phyloP scores from a whole-genome alignment of 176 grass and related monocot species.

The Musa schizocarpa region DNA sequence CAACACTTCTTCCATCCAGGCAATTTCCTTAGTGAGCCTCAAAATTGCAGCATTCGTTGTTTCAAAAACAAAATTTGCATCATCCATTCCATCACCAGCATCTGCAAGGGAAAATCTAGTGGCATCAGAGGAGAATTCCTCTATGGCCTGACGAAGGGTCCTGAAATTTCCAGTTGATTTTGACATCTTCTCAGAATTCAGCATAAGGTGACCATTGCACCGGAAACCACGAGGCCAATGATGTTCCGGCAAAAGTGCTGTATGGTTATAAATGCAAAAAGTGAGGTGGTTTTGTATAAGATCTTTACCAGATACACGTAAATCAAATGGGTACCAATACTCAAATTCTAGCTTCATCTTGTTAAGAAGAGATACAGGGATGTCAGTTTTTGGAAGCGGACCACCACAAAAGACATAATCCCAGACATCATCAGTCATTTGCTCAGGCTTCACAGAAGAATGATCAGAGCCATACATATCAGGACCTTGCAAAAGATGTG shows the following conservation, averaged over 20 bases:
- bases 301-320: conserved; percentile 77
- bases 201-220: conserved; percentile 81
- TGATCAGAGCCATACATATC: conserved; percentile 55
- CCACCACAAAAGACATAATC: conserved; percentile 59
- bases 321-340: conserved; percentile 83
- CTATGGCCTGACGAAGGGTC: conserved; percentile 53
- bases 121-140: conserved; percentile 61
- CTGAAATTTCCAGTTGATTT: conserved; percentile 77
- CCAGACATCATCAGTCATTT: conserved; percentile 78
- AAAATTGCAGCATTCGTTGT: conserved; percentile 72
- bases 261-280: conserved; percentile 78
- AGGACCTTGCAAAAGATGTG: conserved; percentile 52
- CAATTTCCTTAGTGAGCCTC: conserved; percentile 70
- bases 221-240: conserved; percentile 74
- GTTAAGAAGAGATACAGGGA: conserved; percentile 35
- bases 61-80: conserved; percentile 83
- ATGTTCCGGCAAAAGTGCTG: conserved; percentile 47
- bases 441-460: conserved; percentile 36
- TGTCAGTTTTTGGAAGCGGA: conserved; percentile 35
- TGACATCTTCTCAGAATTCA: conserved; percentile 88
- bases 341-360: conserved; percentile 80
- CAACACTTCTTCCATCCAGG: conserved; percentile 80
- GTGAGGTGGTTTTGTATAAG: conserved; percentile 77
- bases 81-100: conserved; percentile 84
- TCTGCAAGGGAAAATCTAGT: conserved; percentile 82